phyloP scores from a whole-genome alignment of 495 filamentous ascomycete species.

The Daldinia childiae region DNA sequence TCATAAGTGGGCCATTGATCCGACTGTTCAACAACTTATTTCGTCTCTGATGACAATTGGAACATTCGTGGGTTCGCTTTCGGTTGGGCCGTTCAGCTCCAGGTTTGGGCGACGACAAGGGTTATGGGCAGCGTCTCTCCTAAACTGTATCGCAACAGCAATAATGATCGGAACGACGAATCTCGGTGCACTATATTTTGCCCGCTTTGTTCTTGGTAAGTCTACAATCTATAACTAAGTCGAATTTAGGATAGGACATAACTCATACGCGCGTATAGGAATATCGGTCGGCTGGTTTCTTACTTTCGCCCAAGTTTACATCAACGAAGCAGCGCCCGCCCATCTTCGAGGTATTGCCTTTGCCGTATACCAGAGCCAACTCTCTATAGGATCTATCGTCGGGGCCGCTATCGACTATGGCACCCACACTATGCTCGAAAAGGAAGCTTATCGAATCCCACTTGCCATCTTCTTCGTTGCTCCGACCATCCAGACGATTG shows the following conservation, averaged over 20 bases:
- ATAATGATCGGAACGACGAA: slow-evolving; percentile 60
- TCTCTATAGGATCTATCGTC: slow-evolving; percentile 58
- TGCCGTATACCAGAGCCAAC: slow-evolving; percentile 47
- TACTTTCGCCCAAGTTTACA: slow-evolving; percentile 64
- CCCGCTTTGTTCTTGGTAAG: slow-evolving; percentile 57
- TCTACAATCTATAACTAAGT: background rate
- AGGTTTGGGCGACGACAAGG: slow-evolving; percentile 53
- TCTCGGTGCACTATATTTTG: slow-evolving; percentile 58
- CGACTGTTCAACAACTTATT: slow-evolving; percentile 61
- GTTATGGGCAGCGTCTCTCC: slow-evolving; percentile 54
- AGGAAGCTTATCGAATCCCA: slow-evolving; percentile 59
- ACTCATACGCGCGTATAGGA: slow-evolving; percentile 40
- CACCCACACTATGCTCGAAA: slow-evolving; percentile 54
- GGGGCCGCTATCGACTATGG: slow-evolving; percentile 65
- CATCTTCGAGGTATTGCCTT: slow-evolving; percentile 59
- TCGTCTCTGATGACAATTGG: slow-evolving; percentile 63
- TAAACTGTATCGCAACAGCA: slow-evolving; percentile 55
- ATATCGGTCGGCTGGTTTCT: slow-evolving; percentile 60
- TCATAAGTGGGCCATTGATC: slow-evolving; percentile 47
- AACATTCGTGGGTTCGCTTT: slow-evolving; percentile 59
- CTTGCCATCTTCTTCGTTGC: slow-evolving; percentile 62
- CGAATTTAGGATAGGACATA: too few relatives aligned
- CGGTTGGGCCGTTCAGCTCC: slow-evolving; percentile 57
- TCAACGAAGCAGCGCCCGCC: slow-evolving; percentile 55
- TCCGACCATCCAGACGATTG: slow-evolving; percentile 56